phyloP scores from a whole-genome alignment of 1,284 basidiomycete genomes.

The Boletus sp. region DNA sequence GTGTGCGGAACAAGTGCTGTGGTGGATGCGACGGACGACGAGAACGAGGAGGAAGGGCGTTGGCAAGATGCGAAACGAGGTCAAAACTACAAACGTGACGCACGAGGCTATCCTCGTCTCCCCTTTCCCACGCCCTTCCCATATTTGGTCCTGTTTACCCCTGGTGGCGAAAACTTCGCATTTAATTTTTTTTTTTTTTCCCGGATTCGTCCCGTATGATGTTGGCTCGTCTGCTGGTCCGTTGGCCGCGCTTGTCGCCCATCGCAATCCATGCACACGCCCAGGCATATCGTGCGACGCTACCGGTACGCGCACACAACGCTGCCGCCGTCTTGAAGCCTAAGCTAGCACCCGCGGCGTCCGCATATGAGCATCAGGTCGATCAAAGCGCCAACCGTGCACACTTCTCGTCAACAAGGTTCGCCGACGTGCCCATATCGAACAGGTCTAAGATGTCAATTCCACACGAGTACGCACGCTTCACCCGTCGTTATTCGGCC shows the following conservation, averaged over 20 bases:
- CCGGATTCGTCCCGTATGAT: slow-evolving; percentile 3
- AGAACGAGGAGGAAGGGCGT: slow-evolving; percentile 6
- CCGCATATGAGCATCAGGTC: slow-evolving; percentile 4
- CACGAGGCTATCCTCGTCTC: slow-evolving; percentile 23
- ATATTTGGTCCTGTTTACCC: slow-evolving; percentile 27
- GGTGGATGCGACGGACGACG: slow-evolving; percentile 12
- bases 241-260: slow-evolving; percentile 22
- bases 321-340: slow-evolving; percentile 17
- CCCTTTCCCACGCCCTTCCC: slow-evolving; percentile 21
- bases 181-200: background rate
- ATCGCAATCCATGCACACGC: slow-evolving; percentile 13
- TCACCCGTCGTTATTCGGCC: background rate
- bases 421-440: slow-evolving; percentile 30
- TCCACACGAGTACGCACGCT: slow-evolving; percentile 37
- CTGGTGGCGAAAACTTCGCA: slow-evolving; percentile 13
- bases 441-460: slow-evolving; percentile 36
- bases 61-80: slow-evolving; percentile 12
- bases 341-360: background rate
- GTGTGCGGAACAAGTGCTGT: background rate
- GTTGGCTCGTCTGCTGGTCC: slow-evolving; percentile 29
- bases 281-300: slow-evolving; percentile 17
- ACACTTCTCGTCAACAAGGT: slow-evolving; percentile 28
- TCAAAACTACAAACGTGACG: slow-evolving; percentile 22
- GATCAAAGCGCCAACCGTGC: slow-evolving; percentile 19
- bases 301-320: slow-evolving; percentile 7